A percentile compares a stretch with the other conserved stretches of the same genome.
Conservation (phyloP, 192 early-diverging fungal genomes). For the Podila epicladia region DNA sequence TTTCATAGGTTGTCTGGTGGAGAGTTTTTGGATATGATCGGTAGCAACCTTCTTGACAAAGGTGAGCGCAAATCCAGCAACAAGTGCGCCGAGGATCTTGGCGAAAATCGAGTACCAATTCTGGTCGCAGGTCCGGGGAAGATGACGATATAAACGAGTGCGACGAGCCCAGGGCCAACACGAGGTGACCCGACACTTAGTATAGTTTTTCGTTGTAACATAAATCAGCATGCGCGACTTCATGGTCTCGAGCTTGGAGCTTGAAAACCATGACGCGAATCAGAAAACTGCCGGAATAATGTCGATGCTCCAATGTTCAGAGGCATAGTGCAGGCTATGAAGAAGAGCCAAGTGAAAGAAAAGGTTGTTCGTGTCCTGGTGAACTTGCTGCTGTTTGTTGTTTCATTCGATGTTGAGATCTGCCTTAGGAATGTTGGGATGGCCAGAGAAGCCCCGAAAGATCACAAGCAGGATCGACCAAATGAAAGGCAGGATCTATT, state of each 20-base stretch:
- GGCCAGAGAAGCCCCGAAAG: slow-evolving; percentile 53
- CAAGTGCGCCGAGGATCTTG: slow-evolving; percentile 56
- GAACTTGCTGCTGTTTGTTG: slow-evolving; percentile 44
- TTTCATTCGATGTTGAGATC: slow-evolving; percentile 47
- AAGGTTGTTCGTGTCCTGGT: slow-evolving; percentile 51
- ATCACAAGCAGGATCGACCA: slow-evolving; percentile 57
- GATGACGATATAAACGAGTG: slow-evolving; percentile 59
- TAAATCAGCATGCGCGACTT: slow-evolving; percentile 58
- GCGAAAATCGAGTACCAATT: slow-evolving; percentile 59
- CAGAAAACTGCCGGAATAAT: slow-evolving; percentile 54
- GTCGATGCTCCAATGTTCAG: slow-evolving; percentile 29
- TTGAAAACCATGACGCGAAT: slow-evolving; percentile 45
- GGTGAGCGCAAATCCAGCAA: slow-evolving; percentile 53
- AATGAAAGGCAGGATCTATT: slow-evolving; percentile 54
- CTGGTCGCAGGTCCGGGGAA: slow-evolving; percentile 34
- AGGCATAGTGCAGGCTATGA: slow-evolving; percentile 32
- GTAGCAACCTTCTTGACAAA: slow-evolving; percentile 62
- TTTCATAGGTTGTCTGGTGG: slow-evolving; percentile 65
- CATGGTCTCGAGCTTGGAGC: slow-evolving; percentile 52
- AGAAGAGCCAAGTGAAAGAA: slow-evolving; percentile 53
- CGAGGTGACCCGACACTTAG: slow-evolving; percentile 56
- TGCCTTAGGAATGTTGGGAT: slow-evolving; percentile 53
- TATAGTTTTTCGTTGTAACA: slow-evolving; percentile 52
- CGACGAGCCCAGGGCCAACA: slow-evolving; percentile 51
- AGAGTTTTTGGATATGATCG: slow-evolving; percentile 64